Conservation (phyloP, 495 filamentous ascomycete genomes). For the Xylaria grammica region DNA sequence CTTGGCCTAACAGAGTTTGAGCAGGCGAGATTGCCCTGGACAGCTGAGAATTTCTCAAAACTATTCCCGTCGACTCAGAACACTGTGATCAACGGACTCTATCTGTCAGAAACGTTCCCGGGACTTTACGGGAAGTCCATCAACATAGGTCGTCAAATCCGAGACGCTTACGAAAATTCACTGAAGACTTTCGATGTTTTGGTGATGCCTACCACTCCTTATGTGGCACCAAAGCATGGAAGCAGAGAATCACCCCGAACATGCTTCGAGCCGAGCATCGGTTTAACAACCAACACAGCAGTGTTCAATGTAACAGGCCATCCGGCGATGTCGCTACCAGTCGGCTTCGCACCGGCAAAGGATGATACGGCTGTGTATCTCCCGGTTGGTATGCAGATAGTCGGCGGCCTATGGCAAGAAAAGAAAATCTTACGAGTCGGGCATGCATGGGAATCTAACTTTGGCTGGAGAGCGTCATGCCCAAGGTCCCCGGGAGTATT, state of each 20-base stretch:
- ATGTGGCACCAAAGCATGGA: slow-evolving; percentile 45
- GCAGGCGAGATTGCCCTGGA: slow-evolving; percentile 29
- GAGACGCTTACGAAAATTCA: slow-evolving; percentile 46
- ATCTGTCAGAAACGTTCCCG: slow-evolving; percentile 45
- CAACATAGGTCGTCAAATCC: slow-evolving; percentile 48
- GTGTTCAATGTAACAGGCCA: slow-evolving; percentile 62
- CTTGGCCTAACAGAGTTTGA: slow-evolving; percentile 50
- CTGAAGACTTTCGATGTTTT: slow-evolving; percentile 49
- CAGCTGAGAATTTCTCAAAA: slow-evolving; percentile 8
- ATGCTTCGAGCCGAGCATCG: slow-evolving; percentile 47
- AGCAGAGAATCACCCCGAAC: slow-evolving; percentile 40
- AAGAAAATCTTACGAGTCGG: slow-evolving; percentile 48
- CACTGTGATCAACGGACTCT: slow-evolving; percentile 49
- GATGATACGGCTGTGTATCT: slow-evolving; percentile 45
- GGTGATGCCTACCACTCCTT: slow-evolving; percentile 50
- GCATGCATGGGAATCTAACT: slow-evolving; percentile 49
- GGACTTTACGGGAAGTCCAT: slow-evolving; percentile 47
- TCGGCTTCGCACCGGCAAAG: slow-evolving; percentile 48
- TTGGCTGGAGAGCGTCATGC: slow-evolving; percentile 42
- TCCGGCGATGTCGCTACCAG: slow-evolving; percentile 58
- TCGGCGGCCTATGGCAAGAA: slow-evolving; percentile 53
- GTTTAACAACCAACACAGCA: slow-evolving; percentile 58
- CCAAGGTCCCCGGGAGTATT: neutral
- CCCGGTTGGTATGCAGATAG: slow-evolving; percentile 61
- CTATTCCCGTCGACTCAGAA: slow-evolving; percentile 51